These are phyloP conservation scores for Xanthoparmelia taractica DNA, from an alignment of 495 filamentous ascomycete species.

Conservation along the genomic window DNA sequence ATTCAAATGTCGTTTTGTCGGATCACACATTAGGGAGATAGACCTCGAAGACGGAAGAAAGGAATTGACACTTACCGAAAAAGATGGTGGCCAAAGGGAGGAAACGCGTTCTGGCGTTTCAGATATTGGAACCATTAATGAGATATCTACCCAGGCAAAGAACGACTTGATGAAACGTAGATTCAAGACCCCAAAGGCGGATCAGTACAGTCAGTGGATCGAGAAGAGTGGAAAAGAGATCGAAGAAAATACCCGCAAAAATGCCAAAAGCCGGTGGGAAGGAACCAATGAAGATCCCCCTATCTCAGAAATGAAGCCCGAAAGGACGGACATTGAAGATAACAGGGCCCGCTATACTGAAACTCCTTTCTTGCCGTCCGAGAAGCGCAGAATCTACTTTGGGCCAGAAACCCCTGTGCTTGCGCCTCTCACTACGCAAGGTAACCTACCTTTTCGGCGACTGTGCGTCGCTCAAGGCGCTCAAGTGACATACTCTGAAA, in stretches of 20 bases:
- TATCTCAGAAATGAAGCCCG: slow-evolving; percentile 31
- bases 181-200: slow-evolving; percentile 58
- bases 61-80: slow-evolving; percentile 65
- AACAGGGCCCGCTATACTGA: slow-evolving; percentile 72
- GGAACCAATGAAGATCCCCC: slow-evolving; percentile 18
- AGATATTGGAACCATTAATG: slow-evolving; percentile 66
- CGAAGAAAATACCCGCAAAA: slow-evolving; percentile 38
- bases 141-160: slow-evolving; percentile 58
- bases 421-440: slow-evolving; percentile 86
- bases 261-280: slow-evolving; percentile 6
- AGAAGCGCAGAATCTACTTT: slow-evolving; percentile 90
- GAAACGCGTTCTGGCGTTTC: slow-evolving; percentile 28
- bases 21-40: slow-evolving; percentile 70
- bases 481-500: slow-evolving; percentile 93
- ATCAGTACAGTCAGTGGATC: slow-evolving; percentile 68
- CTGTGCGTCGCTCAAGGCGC: slow-evolving; percentile 87
- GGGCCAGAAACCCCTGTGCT: slow-evolving; percentile 85
- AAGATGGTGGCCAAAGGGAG: slow-evolving; percentile 37
- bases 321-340: slow-evolving; percentile 43
- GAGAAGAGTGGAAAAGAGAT: slow-evolving; percentile 50
- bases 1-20: slow-evolving; percentile 87
- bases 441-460: slow-evolving; percentile 92
- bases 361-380: slow-evolving; percentile 78
- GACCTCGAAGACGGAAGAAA: slow-evolving; percentile 66
- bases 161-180: slow-evolving; percentile 60